Evolutionary conservation across 2,329 filamentous ascomycete genomes (phyloP).

Genomic region (Emericellopsis atlantica): DNA sequence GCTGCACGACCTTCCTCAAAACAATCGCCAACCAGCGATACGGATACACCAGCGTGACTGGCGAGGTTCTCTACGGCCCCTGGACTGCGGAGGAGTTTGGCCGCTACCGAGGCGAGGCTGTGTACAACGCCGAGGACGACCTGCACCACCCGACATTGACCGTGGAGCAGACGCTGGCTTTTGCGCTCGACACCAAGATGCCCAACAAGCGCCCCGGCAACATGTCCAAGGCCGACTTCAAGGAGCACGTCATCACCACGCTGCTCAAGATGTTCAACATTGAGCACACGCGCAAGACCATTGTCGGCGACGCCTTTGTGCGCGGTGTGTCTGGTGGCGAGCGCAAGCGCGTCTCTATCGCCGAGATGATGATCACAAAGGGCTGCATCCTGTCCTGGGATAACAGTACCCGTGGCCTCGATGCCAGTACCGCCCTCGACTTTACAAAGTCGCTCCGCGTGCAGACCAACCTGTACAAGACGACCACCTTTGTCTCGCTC

Average conservation of each 20-base stretch:
- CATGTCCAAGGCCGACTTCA: conserved; percentile 61
- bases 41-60: conserved; percentile 41
- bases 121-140: conserved; percentile 77
- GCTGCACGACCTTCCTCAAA: conserved; percentile 59
- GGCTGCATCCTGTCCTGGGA: conserved; percentile 66
- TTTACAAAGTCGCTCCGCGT: conserved; percentile 61
- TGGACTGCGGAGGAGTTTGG: conserved; percentile 62
- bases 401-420: conserved; percentile 58
- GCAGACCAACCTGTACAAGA: conserved; percentile 73
- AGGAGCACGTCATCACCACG: conserved; percentile 59
- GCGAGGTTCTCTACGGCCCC: conserved; percentile 66
- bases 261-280: conserved; percentile 91
- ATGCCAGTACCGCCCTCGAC: conserved; percentile 55
- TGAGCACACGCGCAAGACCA: conserved; percentile 72
- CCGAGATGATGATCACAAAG: conserved; percentile 69
- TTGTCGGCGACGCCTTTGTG: conserved; percentile 73
- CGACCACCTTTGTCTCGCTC: conserved; percentile 72
- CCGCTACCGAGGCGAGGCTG: conserved; percentile 66
- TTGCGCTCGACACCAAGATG: conserved; percentile 75
- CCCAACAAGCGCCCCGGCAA: conserved; percentile 68
- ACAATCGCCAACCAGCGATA: conserved; percentile 53
- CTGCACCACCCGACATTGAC: conserved; percentile 76
- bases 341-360: conserved; percentile 69
- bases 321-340: conserved; percentile 72
- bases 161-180: conserved; percentile 75